A percentile compares a stretch with the other conserved stretches of the same genome.
phyloP scores from a whole-genome alignment of 768 basidiomycete genomes.

The Termitomyces sp. region DNA sequence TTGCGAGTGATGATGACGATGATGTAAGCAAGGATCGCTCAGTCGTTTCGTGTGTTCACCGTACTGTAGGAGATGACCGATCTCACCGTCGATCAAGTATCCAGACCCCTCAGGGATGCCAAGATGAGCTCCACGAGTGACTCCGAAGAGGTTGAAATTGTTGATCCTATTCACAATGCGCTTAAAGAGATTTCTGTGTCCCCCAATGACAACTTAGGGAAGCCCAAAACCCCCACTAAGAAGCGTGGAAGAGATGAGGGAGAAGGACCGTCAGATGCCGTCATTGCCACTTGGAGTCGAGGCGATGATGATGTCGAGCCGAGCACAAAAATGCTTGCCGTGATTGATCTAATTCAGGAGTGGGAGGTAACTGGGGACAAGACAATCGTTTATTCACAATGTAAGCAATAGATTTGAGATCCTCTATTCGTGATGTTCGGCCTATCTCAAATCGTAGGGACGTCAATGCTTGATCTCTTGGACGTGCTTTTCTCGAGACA shows the following conservation, averaged over 20 bases:
- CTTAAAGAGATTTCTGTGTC: neutral
- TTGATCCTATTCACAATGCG: neutral
- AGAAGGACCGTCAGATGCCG: slow-evolving; percentile 32
- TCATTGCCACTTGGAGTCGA: slow-evolving; percentile 50
- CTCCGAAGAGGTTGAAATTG: slow-evolving; percentile 21
- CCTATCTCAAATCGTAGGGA: slow-evolving; percentile 39
- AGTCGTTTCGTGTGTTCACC: neutral
- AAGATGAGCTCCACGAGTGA: slow-evolving; percentile 17
- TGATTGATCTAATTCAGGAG: slow-evolving; percentile 51
- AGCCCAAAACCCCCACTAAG: slow-evolving; percentile 10
- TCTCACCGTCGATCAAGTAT: slow-evolving; percentile 25
- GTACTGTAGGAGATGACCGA: slow-evolving; percentile 15
- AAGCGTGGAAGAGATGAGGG: slow-evolving; percentile 13
- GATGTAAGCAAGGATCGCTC: slow-evolving; percentile 1
- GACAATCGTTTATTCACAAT: slow-evolving; percentile 68
- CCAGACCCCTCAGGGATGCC: slow-evolving; percentile 7
- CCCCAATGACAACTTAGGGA: slow-evolving; percentile 23
- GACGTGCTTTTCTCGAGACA: slow-evolving; percentile 55
- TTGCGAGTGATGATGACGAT: slow-evolving; percentile 12
- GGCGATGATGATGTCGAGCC: slow-evolving; percentile 60
- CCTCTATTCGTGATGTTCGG: neutral
- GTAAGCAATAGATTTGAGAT: slow-evolving; percentile 24
- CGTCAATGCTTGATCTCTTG: slow-evolving; percentile 63
- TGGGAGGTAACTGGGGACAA: slow-evolving; percentile 62
- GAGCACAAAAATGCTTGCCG: slow-evolving; percentile 61